A percentile compares a stretch with the other conserved stretches of the same genome.
Evolutionary conservation across 352 stramenopile genomes (phyloP).

Genomic region (Thraustochytrium sp.): DNA sequence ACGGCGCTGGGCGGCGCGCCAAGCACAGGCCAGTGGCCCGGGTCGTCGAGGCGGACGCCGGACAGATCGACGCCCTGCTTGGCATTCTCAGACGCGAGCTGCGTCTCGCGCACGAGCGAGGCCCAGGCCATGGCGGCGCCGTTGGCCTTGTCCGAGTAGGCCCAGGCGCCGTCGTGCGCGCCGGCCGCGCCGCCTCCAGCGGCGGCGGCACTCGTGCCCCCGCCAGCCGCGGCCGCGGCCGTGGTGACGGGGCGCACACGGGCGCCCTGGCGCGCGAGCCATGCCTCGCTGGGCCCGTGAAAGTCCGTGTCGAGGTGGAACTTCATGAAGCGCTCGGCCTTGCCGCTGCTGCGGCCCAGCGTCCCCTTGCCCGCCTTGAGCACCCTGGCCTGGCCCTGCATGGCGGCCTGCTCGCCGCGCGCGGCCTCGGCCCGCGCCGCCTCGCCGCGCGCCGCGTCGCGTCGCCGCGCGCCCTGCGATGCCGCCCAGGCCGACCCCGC

Average conservation of each 20-base stretch:
- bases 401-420: too few species aligned
- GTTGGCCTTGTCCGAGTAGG: not conserved
- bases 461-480: too few species aligned
- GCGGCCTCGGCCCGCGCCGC: too few species aligned
- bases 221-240: not conserved
- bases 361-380: not conserved
- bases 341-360: not conserved
- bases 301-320: conserved; percentile 19
- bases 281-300: not conserved
- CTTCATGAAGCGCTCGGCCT: not conserved
- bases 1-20: not conserved
- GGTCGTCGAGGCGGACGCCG: not conserved
- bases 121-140: not conserved
- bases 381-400: not conserved
- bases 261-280: not conserved
- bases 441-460: too few species aligned
- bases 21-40: not conserved
- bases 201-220: not conserved
- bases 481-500: too few species aligned
- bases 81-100: not conserved
- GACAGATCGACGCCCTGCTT: not conserved
- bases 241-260: too few species aligned
- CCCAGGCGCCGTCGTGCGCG: not conserved
- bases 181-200: not conserved
- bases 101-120: not conserved